Evolutionary conservation across 2,329 filamentous ascomycete species (phyloP), one percentile per base, ranked within the genome.

Genomic region (Pseudopyrenochaeta lycopersici): DNA sequence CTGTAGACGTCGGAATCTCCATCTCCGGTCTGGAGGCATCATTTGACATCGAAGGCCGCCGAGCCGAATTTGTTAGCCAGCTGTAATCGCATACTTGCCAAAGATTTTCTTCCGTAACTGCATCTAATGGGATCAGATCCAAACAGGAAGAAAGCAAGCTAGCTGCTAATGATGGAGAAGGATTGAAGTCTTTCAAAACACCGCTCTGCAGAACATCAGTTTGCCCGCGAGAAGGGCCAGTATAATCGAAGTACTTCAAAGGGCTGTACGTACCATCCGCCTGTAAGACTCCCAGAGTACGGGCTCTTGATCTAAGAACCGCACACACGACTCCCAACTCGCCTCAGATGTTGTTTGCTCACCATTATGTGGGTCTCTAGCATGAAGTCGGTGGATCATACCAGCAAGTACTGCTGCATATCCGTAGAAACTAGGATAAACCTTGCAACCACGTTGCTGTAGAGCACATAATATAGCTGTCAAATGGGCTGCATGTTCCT

Each of bases 381-480:
- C 7, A 36, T 44, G 54, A 3, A 57, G 30, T n/a, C 49, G 39
- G 27, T 49, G 54, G 17, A 53, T 47, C 49, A 62, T 38, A 14
- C 64, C 70, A 5, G 64, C 67, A n/a, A 74, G 55, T 17, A 67
- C 65, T n/a, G 68, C 61, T 30, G 67, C 72, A 42, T 75, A 76
- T 3, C 72, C 64, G 43, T 71, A 73, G 44, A 75, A 74, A 0
- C 71, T 73, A 1, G 71, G 68, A 44, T 67, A 60, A 7, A 64
- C 38, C 2, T 55, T 51, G 30, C 58, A 67, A 1, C 67, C 60
- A 15, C 17, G 63, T 49, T 39, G 33, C 35, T 52, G 56, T 31
- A 10, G 64, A 58, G 15, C 63, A 4, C 46, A 50, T 4, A 75
- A 35, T 6, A 75, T 57, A 21, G 67, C 54, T 18, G 72, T 52